phyloP scores from a whole-genome alignment of 2,329 filamentous ascomycete genomes.

The Fusarium beomiforme region DNA sequence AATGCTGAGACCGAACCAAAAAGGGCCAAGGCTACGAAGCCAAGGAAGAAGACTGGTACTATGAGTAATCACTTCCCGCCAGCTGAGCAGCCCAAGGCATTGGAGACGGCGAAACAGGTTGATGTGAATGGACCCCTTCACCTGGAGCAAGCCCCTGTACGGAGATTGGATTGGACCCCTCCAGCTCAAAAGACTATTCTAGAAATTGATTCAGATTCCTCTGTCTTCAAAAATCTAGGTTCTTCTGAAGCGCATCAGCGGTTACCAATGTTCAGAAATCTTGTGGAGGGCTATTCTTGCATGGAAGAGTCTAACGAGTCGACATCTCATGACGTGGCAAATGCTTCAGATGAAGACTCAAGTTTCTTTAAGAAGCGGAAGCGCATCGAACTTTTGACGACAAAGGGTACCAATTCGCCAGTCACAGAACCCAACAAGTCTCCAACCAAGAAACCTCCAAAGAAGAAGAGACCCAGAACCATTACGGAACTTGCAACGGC shows the following conservation, averaged over 20 bases:
- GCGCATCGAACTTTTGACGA: constrained; percentile 60
- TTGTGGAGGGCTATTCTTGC: constrained; percentile 57
- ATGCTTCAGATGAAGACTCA: constrained; percentile 42
- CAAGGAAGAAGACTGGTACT: constrained; percentile 38
- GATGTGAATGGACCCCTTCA: constrained; percentile 49
- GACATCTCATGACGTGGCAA: constrained; percentile 14
- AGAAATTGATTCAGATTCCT: constrained; percentile 46
- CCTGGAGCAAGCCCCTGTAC: constrained; percentile 61
- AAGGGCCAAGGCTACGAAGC: constrained; percentile 36
- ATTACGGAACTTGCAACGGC: constrained; percentile 83
- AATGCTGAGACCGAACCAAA: constrained; percentile 51
- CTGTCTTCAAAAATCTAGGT: constrained; percentile 28
- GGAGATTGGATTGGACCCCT: constrained; percentile 76
- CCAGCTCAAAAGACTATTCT: constrained; percentile 55
- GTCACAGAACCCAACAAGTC: constrained; percentile 42
- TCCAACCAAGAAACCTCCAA: constrained; percentile 63
- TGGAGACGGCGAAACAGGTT: constrained; percentile 23
- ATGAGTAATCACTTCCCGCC: constrained; percentile 49
- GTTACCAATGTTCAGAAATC: constrained; percentile 53
- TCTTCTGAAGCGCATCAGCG: constrained; percentile 15
- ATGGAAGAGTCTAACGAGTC: constrained; percentile 41
- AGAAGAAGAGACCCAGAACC: constrained; percentile 80
- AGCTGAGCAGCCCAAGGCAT: constrained; percentile 20
- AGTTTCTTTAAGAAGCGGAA: constrained; percentile 64
- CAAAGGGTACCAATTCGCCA: constrained; percentile 39